Evolutionary conservation across 2,329 filamentous ascomycete species (phyloP).

Genomic region (Xylaria sp.): DNA sequence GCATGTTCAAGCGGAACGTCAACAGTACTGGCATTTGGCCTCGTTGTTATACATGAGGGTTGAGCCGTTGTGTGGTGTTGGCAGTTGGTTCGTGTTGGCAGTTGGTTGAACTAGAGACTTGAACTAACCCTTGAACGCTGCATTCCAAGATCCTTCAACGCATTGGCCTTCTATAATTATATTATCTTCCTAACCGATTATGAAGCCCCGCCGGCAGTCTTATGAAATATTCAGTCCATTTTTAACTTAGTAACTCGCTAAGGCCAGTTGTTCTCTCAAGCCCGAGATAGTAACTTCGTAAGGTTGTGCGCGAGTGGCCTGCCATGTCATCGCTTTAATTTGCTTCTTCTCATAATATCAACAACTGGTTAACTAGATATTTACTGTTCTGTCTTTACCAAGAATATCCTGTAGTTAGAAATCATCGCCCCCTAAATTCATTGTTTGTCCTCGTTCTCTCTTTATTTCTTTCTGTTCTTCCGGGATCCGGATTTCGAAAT

Average conservation of each 20-base stretch:
- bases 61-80: too few relatives aligned
- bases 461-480: neutral
- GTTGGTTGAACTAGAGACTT: neutral
- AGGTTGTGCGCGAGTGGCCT: too few relatives aligned
- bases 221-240: neutral
- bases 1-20: neutral
- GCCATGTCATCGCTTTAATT: neutral
- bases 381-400: neutral
- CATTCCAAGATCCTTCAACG: neutral
- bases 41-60: neutral
- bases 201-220: neutral
- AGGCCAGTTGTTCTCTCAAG: neutral
- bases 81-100: too few relatives aligned
- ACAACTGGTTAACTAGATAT: neutral
- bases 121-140: conserved; percentile 21
- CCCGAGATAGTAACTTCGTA: conserved; percentile 5
- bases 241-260: neutral
- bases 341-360: neutral
- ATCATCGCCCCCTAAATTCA: neutral
- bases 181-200: neutral
- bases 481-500: neutral
- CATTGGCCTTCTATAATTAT: neutral
- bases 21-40: neutral
- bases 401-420: neutral
- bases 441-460: neutral